phyloP scores from a whole-genome alignment of 106 monocot species.

The Allium sativum region DNA sequence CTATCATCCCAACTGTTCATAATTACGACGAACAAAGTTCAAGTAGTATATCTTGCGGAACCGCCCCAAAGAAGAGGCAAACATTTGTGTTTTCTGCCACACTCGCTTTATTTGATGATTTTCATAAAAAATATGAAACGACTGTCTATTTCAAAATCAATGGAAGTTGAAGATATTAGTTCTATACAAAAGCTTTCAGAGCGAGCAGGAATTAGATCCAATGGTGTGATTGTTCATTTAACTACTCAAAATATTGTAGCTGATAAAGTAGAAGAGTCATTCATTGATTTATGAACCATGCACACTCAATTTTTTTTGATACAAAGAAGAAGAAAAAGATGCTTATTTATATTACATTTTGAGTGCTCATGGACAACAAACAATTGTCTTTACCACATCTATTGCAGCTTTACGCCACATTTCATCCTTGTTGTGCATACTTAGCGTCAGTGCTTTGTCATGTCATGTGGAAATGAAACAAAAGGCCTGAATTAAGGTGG shows the following conservation, averaged over 20 bases:
- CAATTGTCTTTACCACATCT: constrained; percentile 94
- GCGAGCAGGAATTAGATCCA: constrained; percentile 83
- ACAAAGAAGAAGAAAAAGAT: constrained; percentile 91
- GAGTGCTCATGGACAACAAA: constrained; percentile 75
- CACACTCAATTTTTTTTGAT: constrained; percentile 21
- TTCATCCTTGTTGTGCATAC: constrained; percentile 51
- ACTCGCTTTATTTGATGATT: constrained; percentile 73
- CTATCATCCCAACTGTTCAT: constrained; percentile 23
- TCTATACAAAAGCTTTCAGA: constrained; percentile 87
- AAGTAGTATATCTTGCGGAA: constrained; percentile 23
- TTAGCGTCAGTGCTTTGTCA: constrained; percentile 58
- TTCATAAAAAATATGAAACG: constrained; percentile 83
- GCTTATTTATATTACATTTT: constrained; percentile 92
- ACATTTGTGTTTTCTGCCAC: constrained; percentile 98
- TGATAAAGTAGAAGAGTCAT: constrained; percentile 92
- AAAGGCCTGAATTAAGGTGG: constrained; percentile 91
- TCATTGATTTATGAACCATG: constrained; percentile 32
- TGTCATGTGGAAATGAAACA: constrained; percentile 99
- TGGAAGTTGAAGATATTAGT: constrained; percentile 30
- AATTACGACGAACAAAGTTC: constrained; percentile 11
- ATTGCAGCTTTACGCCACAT: constrained; percentile 86
- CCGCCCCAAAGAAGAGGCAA: constrained; percentile 72
- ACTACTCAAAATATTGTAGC: constrained; percentile 76
- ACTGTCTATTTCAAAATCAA: constrained; percentile 29
- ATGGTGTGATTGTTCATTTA: constrained; percentile 76